Evolutionary conservation across 306 rosid genomes (phyloP).

Genomic region (Quercus cerris): DNA sequence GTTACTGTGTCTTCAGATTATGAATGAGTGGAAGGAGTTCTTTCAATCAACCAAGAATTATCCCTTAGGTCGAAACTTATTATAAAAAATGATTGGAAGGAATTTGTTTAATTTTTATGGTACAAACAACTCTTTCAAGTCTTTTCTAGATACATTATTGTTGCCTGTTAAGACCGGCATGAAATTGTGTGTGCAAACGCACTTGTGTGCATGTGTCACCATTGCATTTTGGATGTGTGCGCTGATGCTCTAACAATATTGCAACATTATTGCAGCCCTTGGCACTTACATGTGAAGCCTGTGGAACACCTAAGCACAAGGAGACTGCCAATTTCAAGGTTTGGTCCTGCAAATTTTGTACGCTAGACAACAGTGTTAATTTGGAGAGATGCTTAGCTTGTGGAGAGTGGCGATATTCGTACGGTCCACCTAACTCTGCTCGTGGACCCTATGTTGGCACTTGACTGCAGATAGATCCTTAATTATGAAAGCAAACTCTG

Average conservation of each 20-base stretch:
- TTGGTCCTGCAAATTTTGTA: slow-evolving; percentile 67
- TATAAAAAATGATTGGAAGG: too few relatives aligned
- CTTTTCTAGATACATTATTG: too few relatives aligned
- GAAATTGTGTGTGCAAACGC: too few relatives aligned
- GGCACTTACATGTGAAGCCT: slow-evolving; percentile 43
- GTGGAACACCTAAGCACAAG: slow-evolving; percentile 27
- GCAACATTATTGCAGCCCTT: slow-evolving; percentile 37
- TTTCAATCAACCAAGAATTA: too few relatives aligned
- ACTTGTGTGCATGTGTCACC: background rate
- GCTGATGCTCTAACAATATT: slow-evolving; percentile 5
- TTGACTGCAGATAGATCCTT: slow-evolving; percentile 7
- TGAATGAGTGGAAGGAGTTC: too few relatives aligned
- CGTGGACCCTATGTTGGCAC: slow-evolving; percentile 36
- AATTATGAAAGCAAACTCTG: background rate
- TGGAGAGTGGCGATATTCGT: slow-evolving; percentile 56
- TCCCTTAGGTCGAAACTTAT: too few relatives aligned
- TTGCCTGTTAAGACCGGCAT: too few relatives aligned
- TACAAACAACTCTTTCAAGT: too few relatives aligned
- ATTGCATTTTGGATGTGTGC: background rate
- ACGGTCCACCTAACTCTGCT: slow-evolving; percentile 40
- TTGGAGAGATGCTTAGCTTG: slow-evolving; percentile 54
- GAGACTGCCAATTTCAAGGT: slow-evolving; percentile 21
- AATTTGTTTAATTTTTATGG: too few relatives aligned
- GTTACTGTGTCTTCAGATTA: too few relatives aligned
- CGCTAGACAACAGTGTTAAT: slow-evolving; percentile 41